A percentile compares a stretch with the other conserved stretches of the same genome.
Conservation (phyloP, 768 basidiomycete genomes). For the Lactarius deliciosus region DNA sequence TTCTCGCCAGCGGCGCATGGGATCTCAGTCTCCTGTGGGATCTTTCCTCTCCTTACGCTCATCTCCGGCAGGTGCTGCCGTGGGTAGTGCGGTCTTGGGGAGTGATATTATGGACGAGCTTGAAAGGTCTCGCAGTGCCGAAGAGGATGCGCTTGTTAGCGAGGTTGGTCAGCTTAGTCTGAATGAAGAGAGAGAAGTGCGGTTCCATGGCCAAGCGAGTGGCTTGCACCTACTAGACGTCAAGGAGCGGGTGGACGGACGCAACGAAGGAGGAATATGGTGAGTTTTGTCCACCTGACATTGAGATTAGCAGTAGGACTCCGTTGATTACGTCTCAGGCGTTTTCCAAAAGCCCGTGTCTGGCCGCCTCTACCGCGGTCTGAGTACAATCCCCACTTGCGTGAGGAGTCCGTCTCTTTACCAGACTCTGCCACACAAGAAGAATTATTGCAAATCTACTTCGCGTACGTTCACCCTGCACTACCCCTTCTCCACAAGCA, state of each 20-base stretch:
- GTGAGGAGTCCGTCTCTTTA: conserved; percentile 45
- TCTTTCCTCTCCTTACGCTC: conserved; percentile 21
- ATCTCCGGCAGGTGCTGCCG: conserved; percentile 21
- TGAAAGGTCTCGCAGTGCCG: conserved; percentile 30
- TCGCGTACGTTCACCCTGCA: conserved; percentile 74
- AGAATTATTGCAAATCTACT: conserved; percentile 73
- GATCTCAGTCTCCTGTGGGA: conserved; percentile 21
- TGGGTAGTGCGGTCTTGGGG: conserved; percentile 10
- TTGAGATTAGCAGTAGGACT: conserved; percentile 19
- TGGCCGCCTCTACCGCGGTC: conserved; percentile 65
- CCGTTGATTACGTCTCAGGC: conserved; percentile 44
- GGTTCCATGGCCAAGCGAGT: conserved; percentile 85
- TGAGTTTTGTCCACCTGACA: conserved; percentile 36
- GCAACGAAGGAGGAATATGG: conserved; percentile 80
- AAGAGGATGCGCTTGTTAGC: conserved; percentile 53
- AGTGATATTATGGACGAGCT: conserved; percentile 27
- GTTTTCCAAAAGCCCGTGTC: conserved; percentile 84
- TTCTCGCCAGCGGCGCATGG: conserved; percentile 21
- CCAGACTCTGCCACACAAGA: conserved; percentile 62
- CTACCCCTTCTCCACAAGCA: conserved; percentile 77
- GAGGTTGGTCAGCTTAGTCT: conserved; percentile 84
- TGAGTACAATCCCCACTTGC: conserved; percentile 31
- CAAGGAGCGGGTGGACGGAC: conserved; percentile 57
- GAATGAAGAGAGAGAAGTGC: conserved; percentile 83
- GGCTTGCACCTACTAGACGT: conserved; percentile 72